These are phyloP conservation scores for Halenospora varia DNA, from an alignment of 495 filamentous ascomycete species.

Conservation along the genomic window DNA sequence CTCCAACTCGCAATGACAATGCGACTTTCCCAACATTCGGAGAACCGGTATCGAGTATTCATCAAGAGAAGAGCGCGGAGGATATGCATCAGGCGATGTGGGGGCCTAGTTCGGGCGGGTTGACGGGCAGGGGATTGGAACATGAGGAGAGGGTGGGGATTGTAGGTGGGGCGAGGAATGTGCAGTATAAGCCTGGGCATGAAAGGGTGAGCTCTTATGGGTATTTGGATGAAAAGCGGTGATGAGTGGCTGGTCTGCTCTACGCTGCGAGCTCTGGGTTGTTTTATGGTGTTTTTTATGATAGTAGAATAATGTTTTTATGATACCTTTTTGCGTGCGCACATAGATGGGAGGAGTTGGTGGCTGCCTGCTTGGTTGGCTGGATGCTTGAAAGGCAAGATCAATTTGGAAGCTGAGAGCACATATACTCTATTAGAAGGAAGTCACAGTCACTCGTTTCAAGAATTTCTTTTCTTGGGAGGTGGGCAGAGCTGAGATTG, in stretches of 20 bases:
- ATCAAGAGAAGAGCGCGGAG: constrained; percentile 1
- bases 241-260: background rate
- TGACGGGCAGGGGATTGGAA: background rate
- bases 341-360: constrained; percentile 8
- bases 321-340: too few relatives aligned
- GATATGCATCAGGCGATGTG: constrained; percentile 1
- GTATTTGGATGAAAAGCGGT: constrained; percentile 18
- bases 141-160: constrained; percentile 12
- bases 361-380: background rate
- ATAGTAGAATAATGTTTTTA: background rate
- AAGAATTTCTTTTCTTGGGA: background rate
- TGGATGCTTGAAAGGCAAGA: background rate
- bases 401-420: background rate
- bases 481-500: background rate
- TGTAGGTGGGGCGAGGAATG: constrained; percentile 9
- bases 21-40: constrained; percentile 21
- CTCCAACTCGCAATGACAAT: constrained; percentile 4
- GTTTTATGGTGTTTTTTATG: background rate
- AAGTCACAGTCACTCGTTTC: background rate
- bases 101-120: background rate
- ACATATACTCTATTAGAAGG: background rate
- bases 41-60: constrained; percentile 7
- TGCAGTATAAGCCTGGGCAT: constrained; percentile 20
- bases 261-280: constrained; percentile 3
- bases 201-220: constrained; percentile 20